Percentiles rank a stretch among this genome's conserved stretches.
These are phyloP conservation scores for Dactylellina cionopaga DNA, from an alignment of 2,329 filamentous ascomycete genomes.

Conservation along the genomic window DNA sequence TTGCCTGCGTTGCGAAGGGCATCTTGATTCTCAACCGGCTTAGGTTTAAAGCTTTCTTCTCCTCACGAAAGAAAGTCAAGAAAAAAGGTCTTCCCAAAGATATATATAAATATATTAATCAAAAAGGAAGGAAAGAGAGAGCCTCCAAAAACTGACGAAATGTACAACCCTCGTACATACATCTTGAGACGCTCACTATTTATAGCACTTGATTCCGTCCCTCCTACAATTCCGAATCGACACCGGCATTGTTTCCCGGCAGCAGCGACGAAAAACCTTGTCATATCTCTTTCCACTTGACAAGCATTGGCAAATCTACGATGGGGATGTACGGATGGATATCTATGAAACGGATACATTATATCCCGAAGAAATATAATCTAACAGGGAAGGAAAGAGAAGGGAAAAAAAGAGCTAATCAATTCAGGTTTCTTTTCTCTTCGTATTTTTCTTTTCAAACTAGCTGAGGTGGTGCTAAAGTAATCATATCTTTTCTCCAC, in stretches of 20 bases:
- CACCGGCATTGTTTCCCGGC: slow-evolving; percentile 22
- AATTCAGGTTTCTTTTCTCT: background rate
- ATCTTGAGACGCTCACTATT: no score
- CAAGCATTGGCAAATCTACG: slow-evolving; percentile 4
- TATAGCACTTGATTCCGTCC: background rate
- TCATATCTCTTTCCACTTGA: background rate
- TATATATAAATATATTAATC: background rate
- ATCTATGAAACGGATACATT: slow-evolving; percentile 3
- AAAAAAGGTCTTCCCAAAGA: background rate
- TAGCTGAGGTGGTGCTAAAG: no score
- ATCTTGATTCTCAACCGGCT: slow-evolving; percentile 1
- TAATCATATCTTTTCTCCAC: no score
- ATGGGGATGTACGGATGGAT: no score
- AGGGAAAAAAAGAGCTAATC: background rate
- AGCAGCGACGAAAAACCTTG: slow-evolving; percentile 4
- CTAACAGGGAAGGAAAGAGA: background rate
- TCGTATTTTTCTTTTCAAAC: background rate
- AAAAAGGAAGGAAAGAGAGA: background rate
- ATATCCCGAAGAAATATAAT: background rate
- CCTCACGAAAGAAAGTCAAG: background rate
- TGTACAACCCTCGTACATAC: background rate
- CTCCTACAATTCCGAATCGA: background rate
- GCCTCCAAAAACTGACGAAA: background rate
- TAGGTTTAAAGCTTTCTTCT: background rate
- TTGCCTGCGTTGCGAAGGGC: slow-evolving; percentile 30